These are phyloP conservation scores for Nissolia schottii DNA, from an alignment of 306 rosid species.

Conservation along the genomic window DNA sequence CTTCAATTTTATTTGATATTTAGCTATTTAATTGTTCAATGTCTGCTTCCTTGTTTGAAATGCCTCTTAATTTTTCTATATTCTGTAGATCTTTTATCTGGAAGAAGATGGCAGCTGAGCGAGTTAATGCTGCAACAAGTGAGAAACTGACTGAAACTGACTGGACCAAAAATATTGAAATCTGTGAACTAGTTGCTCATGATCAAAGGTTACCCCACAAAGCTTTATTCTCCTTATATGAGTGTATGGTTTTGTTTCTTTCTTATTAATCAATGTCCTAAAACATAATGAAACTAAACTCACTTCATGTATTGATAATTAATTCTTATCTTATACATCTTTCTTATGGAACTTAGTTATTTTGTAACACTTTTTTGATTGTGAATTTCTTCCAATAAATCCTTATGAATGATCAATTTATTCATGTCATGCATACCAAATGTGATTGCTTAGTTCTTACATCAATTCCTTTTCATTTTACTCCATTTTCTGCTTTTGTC, in stretches of 20 bases:
- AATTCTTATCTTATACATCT: not conserved
- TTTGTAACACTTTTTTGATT: not conserved
- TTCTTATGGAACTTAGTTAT: not conserved
- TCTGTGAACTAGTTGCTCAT: slow-evolving; percentile 74
- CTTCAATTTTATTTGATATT: not conserved
- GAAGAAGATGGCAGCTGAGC: slow-evolving; percentile 67
- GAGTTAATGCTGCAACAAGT: slow-evolving; percentile 76
- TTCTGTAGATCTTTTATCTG: slow-evolving; percentile 5
- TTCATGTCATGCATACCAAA: not conserved
- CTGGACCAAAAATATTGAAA: slow-evolving; percentile 77
- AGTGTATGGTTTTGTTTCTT: slow-evolving; percentile 8
- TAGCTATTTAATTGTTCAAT: not conserved
- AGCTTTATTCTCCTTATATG: not conserved
- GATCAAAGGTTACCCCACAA: slow-evolving; percentile 58
- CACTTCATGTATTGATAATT: not conserved
- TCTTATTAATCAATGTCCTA: not conserved
- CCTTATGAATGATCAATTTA: not conserved
- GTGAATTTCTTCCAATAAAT: not conserved
- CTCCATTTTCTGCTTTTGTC: slow-evolving; percentile 5
- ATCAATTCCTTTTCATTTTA: not conserved
- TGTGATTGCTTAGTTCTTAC: not conserved
- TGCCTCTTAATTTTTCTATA: not conserved
- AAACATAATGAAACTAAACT: not conserved
- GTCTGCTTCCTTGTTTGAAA: not conserved
- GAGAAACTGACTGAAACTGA: slow-evolving; percentile 73